A percentile compares a stretch with the other conserved stretches of the same genome.
phyloP scores from a whole-genome alignment of 805 yeast species.

The Hanseniaspora guilliermondii region DNA sequence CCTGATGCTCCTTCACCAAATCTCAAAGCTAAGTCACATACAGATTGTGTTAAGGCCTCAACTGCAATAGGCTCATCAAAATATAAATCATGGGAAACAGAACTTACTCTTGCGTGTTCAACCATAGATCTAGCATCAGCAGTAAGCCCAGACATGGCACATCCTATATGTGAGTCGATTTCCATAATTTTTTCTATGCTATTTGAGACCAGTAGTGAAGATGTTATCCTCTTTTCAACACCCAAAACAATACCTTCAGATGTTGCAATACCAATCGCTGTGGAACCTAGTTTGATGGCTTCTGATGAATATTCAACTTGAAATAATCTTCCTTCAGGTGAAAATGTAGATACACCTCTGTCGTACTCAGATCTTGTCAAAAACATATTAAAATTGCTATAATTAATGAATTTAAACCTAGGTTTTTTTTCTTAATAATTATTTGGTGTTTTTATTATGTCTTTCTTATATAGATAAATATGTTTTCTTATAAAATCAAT shows the following conservation, averaged over 20 bases:
- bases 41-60: slow-evolving; percentile 88
- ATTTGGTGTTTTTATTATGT: not conserved
- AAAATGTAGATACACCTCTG: slow-evolving; percentile 95
- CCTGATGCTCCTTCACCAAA: slow-evolving; percentile 97
- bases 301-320: slow-evolving; percentile 97
- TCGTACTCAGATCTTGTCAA: slow-evolving; percentile 99
- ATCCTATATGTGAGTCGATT: slow-evolving; percentile 85
- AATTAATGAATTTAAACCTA: no score
- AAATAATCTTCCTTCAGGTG: slow-evolving; percentile 96
- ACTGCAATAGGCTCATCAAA: slow-evolving; percentile 88
- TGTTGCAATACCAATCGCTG: slow-evolving; percentile 94
- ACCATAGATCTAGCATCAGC: slow-evolving; percentile 99
- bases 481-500: not conserved
- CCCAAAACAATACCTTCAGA: slow-evolving; percentile 92
- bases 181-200: slow-evolving; percentile 94
- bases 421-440: not conserved
- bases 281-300: slow-evolving; percentile 81
- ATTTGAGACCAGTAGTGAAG: slow-evolving; percentile 77
- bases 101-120: slow-evolving; percentile 89
- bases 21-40: slow-evolving; percentile 90
- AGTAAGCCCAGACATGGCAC: slow-evolving; percentile 97
- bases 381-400: slow-evolving; percentile 45
- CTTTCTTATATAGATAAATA: not conserved
- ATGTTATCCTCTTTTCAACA: slow-evolving; percentile 93
- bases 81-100: slow-evolving; percentile 76